Conservation (phyloP, 225 moss, liverwort and hornwort species). For the Thuidium tamariscinum region DNA sequence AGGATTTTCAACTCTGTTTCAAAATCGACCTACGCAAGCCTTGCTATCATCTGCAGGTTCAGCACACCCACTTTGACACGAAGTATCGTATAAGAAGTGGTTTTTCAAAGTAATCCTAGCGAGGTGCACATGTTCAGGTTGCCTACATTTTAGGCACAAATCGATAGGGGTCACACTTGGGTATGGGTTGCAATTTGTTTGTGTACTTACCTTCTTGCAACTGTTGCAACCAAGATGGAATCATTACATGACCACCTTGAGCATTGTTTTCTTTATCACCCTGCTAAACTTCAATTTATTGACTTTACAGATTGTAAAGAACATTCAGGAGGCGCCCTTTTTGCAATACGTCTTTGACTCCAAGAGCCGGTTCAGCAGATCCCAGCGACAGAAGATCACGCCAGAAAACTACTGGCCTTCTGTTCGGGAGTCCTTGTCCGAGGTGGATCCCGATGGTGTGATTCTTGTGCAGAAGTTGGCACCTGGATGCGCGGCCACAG, state of each 20-base stretch:
- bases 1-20: neutral
- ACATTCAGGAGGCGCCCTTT: conserved; percentile 85
- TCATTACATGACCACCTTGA: neutral
- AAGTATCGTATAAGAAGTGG: neutral
- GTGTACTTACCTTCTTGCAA: neutral
- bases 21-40: neutral
- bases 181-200: neutral
- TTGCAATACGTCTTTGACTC: conserved; percentile 51
- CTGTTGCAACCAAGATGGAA: neutral
- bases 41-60: neutral
- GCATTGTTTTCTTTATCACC: neutral
- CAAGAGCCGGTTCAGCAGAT: neutral
- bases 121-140: neutral
- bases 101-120: neutral
- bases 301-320: conserved; percentile 54
- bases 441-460: conserved; percentile 60
- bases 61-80: neutral
- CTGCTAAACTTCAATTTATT: neutral
- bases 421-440: conserved; percentile 26
- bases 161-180: neutral
- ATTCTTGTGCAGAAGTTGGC: conserved; percentile 69
- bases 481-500: neutral
- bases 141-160: neutral
- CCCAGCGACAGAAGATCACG: conserved; percentile 37
- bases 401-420: conserved; percentile 45